phyloP scores from a whole-genome alignment of 1,284 basidiomycete species.

The Earliella scabrosa region DNA sequence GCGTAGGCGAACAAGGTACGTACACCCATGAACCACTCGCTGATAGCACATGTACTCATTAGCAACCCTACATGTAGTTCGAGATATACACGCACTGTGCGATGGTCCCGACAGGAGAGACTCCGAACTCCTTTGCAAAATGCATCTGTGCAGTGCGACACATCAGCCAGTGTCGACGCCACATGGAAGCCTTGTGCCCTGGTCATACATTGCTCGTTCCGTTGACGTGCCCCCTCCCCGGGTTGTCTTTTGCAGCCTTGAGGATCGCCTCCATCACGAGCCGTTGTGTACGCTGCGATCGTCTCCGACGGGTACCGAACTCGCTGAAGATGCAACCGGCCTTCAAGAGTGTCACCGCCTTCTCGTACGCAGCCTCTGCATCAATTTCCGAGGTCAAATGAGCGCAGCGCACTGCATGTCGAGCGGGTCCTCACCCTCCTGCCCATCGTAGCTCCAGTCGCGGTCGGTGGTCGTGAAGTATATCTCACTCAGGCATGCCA shows the following conservation, averaged over 20 bases:
- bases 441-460: conserved; percentile 86
- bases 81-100: conserved; percentile 68
- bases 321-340: conserved; percentile 85
- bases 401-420: too few relatives aligned
- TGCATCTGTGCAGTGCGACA: conserved; percentile 61
- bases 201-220: conserved; percentile 85
- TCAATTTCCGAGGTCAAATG: neutral
- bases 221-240: conserved; percentile 61
- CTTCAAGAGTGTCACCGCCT: conserved; percentile 71
- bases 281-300: conserved; percentile 84
- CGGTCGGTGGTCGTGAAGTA: conserved; percentile 74
- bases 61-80: too few relatives aligned
- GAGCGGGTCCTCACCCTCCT: conserved; percentile 60
- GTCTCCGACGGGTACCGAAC: conserved; percentile 90
- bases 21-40: conserved; percentile 96
- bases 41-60: conserved; percentile 30
- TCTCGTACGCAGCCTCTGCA: conserved; percentile 66
- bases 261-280: conserved; percentile 76
- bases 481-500: conserved; percentile 86
- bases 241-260: conserved; percentile 59
- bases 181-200: neutral
- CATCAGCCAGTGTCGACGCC: neutral
- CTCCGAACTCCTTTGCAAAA: conserved; percentile 75
- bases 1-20: conserved; percentile 31
- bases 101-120: conserved; percentile 82